Base-by-base conservation (phyloP, 2,329 filamentous ascomycete genomes). In the Pezicula rhizophila region DNA sequence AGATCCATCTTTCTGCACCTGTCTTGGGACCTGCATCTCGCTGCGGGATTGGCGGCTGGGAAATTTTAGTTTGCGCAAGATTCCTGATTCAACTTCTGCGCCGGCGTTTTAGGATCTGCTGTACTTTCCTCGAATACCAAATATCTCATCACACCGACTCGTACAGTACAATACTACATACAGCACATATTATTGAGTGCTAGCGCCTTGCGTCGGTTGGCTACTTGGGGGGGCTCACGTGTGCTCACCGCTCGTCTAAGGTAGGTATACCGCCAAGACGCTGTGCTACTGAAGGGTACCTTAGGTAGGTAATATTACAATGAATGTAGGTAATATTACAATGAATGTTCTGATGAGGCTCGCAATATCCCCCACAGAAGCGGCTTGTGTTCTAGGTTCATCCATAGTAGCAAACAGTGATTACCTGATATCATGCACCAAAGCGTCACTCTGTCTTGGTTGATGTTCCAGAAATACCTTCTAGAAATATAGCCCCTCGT, bases 81-180 rank as follows among this genome's bases (percentile, higher is more conserved):
- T 46, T 54, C 46, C 47, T 50, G 45, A 50, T 54, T 47, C 42
- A 42, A 31, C 47, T 58, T 53, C 31, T 50, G 46, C 54, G 56
- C 47, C 45, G 58, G 59, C 55, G 58, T 60, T 60, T 55, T 55
- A 53, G 54, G 54, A 59, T 60, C 53, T 58, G 49, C 48, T 59
- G 54, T 59, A 53, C 50, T 56, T 58, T 39, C 53, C 45, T 34
- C 45, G 41, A 55, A 57, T 52, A 53, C 51, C 39, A 48, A 52
- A 52, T 51, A 51, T 49, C 47, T 54, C 23, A 33, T 50, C 33
- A 50, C 48, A 46, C 46, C 49, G 42, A 48, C 48, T 49, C 38
- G 46, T 48, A 37, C 49, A 42, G 17, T 40, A 46, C 38, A 40
- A 40, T 15, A 40, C 8, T 23, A 14, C 38, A 15, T 23, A 14